Conservation (phyloP, 441 rosid genomes). For the Populus hybrid region DNA sequence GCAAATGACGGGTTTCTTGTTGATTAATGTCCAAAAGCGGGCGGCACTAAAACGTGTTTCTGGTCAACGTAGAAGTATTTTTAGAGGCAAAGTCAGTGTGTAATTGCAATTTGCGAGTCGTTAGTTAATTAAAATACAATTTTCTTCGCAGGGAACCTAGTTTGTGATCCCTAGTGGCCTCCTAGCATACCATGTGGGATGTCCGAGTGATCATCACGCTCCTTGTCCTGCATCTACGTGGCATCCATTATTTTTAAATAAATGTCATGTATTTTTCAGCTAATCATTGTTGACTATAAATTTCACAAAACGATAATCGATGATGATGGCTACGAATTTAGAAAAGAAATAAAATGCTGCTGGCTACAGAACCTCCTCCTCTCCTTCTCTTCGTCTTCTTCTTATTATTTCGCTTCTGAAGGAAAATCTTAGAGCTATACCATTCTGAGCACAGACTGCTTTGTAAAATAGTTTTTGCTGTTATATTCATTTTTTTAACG, state of each 20-base stretch:
- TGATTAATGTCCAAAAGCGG: not conserved
- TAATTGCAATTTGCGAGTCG: not conserved
- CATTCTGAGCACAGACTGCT: no score
- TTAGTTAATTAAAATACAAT: no score
- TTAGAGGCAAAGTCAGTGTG: not conserved
- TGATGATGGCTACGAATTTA: not conserved
- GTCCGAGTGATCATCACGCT: not conserved
- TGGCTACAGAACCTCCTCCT: no score
- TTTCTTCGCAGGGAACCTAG: not conserved
- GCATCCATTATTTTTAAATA: not conserved
- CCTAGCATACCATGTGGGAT: constrained; percentile 6
- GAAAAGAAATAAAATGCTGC: no score
- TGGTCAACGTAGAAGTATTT: not conserved
- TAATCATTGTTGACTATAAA: not conserved
- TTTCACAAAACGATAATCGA: not conserved
- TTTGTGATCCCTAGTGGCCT: constrained; percentile 1
- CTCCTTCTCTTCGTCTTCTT: no score
- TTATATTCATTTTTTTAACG: no score
- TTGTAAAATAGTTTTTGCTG: no score
- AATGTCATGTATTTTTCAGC: not conserved
- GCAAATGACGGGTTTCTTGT: not conserved
- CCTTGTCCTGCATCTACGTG: not conserved
- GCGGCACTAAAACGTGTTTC: not conserved
- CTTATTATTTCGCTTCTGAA: no score
- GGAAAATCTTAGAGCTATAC: no score